Percentiles rank a stretch among this genome's conserved stretches.
Evolutionary conservation across 139 green algal species (phyloP).

Genomic region (Pleodorina starrii): DNA sequence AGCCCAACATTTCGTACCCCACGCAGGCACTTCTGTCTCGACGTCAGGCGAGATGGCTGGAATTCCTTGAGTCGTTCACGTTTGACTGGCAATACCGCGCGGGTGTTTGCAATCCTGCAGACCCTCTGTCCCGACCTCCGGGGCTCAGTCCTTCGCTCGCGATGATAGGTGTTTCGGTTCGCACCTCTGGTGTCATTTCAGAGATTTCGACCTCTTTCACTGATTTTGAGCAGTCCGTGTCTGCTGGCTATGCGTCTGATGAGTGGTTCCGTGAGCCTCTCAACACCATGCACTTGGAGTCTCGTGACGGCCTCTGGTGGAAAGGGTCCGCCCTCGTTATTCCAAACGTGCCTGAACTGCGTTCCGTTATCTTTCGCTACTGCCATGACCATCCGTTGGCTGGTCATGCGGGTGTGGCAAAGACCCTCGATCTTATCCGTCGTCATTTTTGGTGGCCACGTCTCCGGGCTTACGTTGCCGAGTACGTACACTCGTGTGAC

Average conservation of each 20-base stretch:
- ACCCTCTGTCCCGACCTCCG: neutral
- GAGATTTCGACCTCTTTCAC: neutral
- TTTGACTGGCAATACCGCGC: constrained; percentile 1
- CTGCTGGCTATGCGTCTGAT: neutral
- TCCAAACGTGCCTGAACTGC: neutral
- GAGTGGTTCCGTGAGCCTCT: neutral
- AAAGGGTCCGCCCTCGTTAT: neutral
- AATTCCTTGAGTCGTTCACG: neutral
- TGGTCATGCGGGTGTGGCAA: neutral
- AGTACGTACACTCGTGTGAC: neutral
- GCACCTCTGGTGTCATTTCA: neutral
- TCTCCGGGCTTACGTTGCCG: neutral
- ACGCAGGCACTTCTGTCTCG: too few species aligned
- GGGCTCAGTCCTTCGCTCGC: neutral
- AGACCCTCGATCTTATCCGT: neutral
- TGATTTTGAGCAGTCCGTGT: neutral
- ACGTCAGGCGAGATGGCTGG: neutral
- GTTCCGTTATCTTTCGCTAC: neutral
- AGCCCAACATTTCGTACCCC: too few species aligned
- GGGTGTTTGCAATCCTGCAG: neutral
- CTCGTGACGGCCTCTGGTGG: neutral
- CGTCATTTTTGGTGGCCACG: neutral
- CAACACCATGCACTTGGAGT: too few species aligned
- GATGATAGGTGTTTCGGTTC: neutral
- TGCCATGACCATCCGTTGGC: neutral